Base-by-base conservation (phyloP, 2,329 filamentous ascomycete genomes). In the Cryphonectria parasitica region DNA sequence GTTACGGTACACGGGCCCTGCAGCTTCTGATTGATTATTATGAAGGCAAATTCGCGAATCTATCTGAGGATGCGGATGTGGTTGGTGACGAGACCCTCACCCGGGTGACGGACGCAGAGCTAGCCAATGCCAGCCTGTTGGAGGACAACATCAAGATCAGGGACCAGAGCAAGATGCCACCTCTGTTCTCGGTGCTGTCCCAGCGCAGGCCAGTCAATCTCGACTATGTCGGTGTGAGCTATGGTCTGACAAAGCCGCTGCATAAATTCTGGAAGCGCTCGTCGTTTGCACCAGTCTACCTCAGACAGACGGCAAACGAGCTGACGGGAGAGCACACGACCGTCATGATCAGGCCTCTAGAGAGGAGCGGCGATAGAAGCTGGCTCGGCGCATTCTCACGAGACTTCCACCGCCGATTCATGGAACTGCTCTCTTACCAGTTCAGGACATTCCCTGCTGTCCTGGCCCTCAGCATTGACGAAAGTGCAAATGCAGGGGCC, bases 201-300 rank as follows among this genome's bases (percentile, higher is more conserved):
- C 94, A 99, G 81, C 90, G 93, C 74, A 90, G 90, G 70, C 91
- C 96, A 0, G 91, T 93, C 61, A 83, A 84, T 7, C 89, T 99
- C 8, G 96, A 99, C 81, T 99, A 98, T 77, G 82, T 99, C 22
- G 96, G 97, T 78, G 97, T 99, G 65, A 97, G 93, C 77, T 99
- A 97, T 79, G 97, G 96, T 67, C 85, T 99, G 69, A 99, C 96
- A 0, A 86, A 90, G 54, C 87, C 89, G 19, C 89, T 99, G 19
- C 96, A 97, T 83, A 97, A 93, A 78, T 99, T 99, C 85, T 99
- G 96, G 96, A 97, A 98, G 82, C 91, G 92, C 49, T 89, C 92
- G 22, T 86, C 86, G 0, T 99, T 98, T 79, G 89, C 90, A 2
- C 96, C 96, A 0, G 93, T 99, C 0, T 99, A 99, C 77, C 87